Evolutionary conservation across 306 rosid species (phyloP).

Genomic region (Quercus cerris): DNA sequence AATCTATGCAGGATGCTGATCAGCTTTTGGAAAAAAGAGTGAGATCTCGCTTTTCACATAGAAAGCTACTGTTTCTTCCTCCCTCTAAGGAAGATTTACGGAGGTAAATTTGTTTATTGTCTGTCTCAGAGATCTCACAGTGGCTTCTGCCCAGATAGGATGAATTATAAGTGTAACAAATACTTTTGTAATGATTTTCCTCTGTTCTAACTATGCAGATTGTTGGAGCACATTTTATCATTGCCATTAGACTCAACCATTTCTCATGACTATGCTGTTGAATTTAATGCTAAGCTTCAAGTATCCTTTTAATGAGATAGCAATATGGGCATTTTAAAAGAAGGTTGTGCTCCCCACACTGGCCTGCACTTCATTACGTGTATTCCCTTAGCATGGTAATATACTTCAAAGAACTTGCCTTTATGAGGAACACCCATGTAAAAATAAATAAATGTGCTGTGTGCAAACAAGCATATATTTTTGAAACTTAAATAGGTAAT

Average conservation of each 20-base stretch:
- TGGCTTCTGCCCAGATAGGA: slow-evolving; percentile 16
- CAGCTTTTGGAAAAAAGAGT: slow-evolving; percentile 94
- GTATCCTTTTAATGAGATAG: slow-evolving; percentile 62
- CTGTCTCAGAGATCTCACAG: slow-evolving; percentile 1
- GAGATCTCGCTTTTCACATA: slow-evolving; percentile 91
- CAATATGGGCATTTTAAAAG: not conserved
- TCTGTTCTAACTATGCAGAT: slow-evolving; percentile 45
- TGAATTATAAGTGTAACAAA: not conserved
- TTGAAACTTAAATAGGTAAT: not conserved
- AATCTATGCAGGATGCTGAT: slow-evolving; percentile 79
- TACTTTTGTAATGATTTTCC: slow-evolving; percentile 11
- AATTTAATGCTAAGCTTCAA: slow-evolving; percentile 59
- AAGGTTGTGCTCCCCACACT: not conserved
- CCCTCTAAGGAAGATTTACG: slow-evolving; percentile 61
- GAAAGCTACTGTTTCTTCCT: slow-evolving; percentile 82
- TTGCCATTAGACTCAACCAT: slow-evolving; percentile 65
- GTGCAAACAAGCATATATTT: not conserved
- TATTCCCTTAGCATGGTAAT: too few relatives aligned
- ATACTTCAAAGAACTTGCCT: too few relatives aligned
- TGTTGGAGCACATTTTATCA: slow-evolving; percentile 63
- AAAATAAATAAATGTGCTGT: slow-evolving; percentile 1
- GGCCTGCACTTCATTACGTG: too few relatives aligned
- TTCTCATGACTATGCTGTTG: slow-evolving; percentile 63
- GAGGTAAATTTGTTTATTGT: slow-evolving; percentile 37
- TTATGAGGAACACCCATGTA: not conserved